Base-by-base conservation (phyloP, 371 early-diverging fungal species). In the Massospora cicadina region DNA sequence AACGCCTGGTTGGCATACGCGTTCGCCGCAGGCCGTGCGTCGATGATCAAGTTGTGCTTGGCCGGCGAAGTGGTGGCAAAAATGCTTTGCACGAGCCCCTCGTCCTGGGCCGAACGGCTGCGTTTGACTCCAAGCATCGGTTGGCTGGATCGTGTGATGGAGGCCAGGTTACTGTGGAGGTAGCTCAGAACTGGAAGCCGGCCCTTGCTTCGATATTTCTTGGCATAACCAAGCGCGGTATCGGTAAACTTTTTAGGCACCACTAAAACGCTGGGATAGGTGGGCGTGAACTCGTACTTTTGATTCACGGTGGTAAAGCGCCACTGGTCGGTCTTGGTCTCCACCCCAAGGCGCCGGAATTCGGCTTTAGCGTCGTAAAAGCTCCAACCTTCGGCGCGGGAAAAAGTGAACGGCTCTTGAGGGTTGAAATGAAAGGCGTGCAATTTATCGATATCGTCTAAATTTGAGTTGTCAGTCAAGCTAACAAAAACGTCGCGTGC, bases 81-180 rank as follows among this genome's bases (percentile, higher is more conserved):
- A 27, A 94, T 90, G 54, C 86, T 85, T 68, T 95, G 94, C 27
- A 95, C 83, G 26, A 98, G 78, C 74, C 92, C 92, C 67, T 98
- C 98, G 68, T 98, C 98, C 74, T 98, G 95, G 55, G 93, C 84
- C 0, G 93, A 93, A 56, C 98, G 82, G 64, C 87, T 90, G 70
- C 87, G 87, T 67, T 89, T 87, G 27, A 98, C 77, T 0, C 98
- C 98, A 32, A 92, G 91, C 75, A 98, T 79, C 0, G 98, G 96
- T 70, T 98, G 96, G 65, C 91, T 88, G 21, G 89, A 88, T 33
- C 98, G 82, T 28, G 95, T 91, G 59, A 98, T 92, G 23, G 92
- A 83, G 13, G 89, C 86, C 82, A 87, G 67, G n/a, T 80, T 74
- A 74, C 81, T 77, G 68, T 95, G 93, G 30, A 93, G 68, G 74